Percentiles rank a stretch among this genome's conserved stretches.
phyloP scores from a whole-genome alignment of 2,329 filamentous ascomycete genomes.

The Monosporascus sp. region DNA sequence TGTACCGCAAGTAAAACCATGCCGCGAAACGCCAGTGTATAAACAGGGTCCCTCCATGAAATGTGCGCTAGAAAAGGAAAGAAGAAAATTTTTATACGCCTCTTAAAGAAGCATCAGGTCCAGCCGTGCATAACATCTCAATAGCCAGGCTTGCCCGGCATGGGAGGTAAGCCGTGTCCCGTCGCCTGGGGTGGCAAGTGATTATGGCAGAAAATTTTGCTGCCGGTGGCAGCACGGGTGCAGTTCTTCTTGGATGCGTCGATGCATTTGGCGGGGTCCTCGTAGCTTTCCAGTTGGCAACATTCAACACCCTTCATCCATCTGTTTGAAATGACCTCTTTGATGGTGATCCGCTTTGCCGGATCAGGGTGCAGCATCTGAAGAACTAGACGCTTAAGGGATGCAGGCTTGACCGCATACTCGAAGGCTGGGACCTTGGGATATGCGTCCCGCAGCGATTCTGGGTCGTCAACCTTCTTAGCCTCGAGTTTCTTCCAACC shows the following conservation, averaged over 20 bases:
- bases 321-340: slow-evolving; percentile 63
- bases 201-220: slow-evolving; percentile 55
- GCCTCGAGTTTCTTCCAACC: slow-evolving; percentile 66
- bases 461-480: slow-evolving; percentile 37
- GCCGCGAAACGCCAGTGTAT: background rate
- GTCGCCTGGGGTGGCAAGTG: slow-evolving; percentile 46
- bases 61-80: background rate
- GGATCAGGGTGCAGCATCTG: slow-evolving; percentile 82
- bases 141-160: slow-evolving; percentile 53
- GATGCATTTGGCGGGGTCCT: slow-evolving; percentile 53
- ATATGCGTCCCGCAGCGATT: slow-evolving; percentile 49
- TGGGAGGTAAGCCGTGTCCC: slow-evolving; percentile 44
- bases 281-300: slow-evolving; percentile 68
- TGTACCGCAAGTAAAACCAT: background rate
- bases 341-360: slow-evolving; percentile 61
- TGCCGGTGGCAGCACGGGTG: slow-evolving; percentile 31
- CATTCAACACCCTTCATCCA: slow-evolving; percentile 73
- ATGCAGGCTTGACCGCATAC: slow-evolving; percentile 57
- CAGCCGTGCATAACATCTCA: slow-evolving; percentile 20
- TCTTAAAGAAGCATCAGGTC: background rate
- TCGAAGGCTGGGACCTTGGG: slow-evolving; percentile 64
- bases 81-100: background rate
- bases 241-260: slow-evolving; percentile 55
- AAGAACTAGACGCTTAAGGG: slow-evolving; percentile 65
- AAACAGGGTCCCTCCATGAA: background rate